Base-by-base conservation (phyloP, 1,284 basidiomycete species). In the Pisolithus thermaeus region DNA sequence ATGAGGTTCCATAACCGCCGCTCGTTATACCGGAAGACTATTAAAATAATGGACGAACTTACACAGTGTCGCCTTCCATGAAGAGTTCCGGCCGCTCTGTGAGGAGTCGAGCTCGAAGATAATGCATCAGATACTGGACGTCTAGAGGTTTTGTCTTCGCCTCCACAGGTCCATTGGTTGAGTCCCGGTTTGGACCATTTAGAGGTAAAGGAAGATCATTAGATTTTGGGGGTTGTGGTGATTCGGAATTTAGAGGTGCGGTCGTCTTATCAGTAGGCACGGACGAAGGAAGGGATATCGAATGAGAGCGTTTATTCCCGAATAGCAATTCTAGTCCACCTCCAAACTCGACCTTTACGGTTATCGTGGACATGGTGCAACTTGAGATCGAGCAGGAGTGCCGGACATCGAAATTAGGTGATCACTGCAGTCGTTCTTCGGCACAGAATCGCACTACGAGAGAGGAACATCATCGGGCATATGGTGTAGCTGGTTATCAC, bases 21-120 rank as follows among this genome's bases (percentile, higher is more conserved):
- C 4, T 23, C 18, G 25, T 41, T 27, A 36, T 39, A 20, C 36
- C 28, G 37, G 32, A 23, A 39, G 45, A 14, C 40, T 12, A n/a
- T n/a, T n/a, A 55, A 11, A 41, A 8, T 22, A 35, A 18, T 8
- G 5, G 38, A 49, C 5, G 44, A 38, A 49, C 59, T 50, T 67
- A 97, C 95, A 97, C 90, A 37, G 86, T 91, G 28, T 81, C 83
- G 6, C 85, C 84, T 56, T 97, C 94, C 47, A 90, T 79, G 64
- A 99, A 98, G 53, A 99, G 76, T 64, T 97, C 94, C 39, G 82
- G 83, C n/a, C 96, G 76, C 64, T 96, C 93, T 57, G 80, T 86
- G 59, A 98, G 75, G 50, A 95, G 67, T 60, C 90, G 83, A 53
- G 86, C 80, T 55, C 84, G 80, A 59, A 99, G 79, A 72, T 90